phyloP scores from a whole-genome alignment of 352 stramenopile species.

The Globisporangium camurandrum region DNA sequence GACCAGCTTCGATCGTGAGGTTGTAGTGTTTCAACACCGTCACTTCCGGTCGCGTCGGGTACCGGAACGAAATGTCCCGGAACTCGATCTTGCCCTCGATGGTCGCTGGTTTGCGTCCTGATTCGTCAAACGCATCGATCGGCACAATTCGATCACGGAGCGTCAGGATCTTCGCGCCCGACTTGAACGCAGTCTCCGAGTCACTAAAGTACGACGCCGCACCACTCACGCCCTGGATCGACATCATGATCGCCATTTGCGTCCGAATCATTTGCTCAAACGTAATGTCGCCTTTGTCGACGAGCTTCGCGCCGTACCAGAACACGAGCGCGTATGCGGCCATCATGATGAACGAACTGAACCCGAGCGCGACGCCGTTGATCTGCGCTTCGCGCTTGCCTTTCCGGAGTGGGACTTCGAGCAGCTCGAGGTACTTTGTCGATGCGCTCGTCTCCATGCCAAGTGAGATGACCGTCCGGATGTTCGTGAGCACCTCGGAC shows the following conservation, averaged over 20 bases:
- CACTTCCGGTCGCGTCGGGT: slow-evolving; percentile 39
- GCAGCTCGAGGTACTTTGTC: slow-evolving; percentile 21
- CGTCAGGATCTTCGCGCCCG: slow-evolving; percentile 25
- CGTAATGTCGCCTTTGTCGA: slow-evolving; percentile 23
- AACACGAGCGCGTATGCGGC: slow-evolving; percentile 54
- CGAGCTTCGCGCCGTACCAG: slow-evolving; percentile 40
- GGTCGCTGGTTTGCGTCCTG: background rate
- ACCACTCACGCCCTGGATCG: slow-evolving; percentile 22
- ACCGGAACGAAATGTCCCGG: slow-evolving; percentile 57
- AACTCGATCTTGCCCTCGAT: slow-evolving; percentile 61
- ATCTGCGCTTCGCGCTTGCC: slow-evolving; percentile 20
- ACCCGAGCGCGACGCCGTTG: slow-evolving; percentile 37
- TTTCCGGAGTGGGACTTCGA: slow-evolving; percentile 20
- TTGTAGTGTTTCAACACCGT: slow-evolving; percentile 33
- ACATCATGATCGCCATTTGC: slow-evolving; percentile 29
- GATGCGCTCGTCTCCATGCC: slow-evolving; percentile 20
- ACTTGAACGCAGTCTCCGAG: slow-evolving; percentile 20
- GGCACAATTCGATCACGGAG: slow-evolving; percentile 37
- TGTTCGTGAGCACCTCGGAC: slow-evolving; percentile 34
- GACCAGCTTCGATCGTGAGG: slow-evolving; percentile 29
- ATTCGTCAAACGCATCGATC: slow-evolving; percentile 1
- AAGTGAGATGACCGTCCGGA: slow-evolving; percentile 42
- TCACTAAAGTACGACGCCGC: slow-evolving; percentile 22
- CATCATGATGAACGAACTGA: slow-evolving; percentile 47
- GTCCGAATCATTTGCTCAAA: slow-evolving; percentile 39